A percentile compares a stretch with the other conserved stretches of the same genome.
Evolutionary conservation across 495 filamentous ascomycete genomes (phyloP).

Genomic region (Penicillium desertorum): DNA sequence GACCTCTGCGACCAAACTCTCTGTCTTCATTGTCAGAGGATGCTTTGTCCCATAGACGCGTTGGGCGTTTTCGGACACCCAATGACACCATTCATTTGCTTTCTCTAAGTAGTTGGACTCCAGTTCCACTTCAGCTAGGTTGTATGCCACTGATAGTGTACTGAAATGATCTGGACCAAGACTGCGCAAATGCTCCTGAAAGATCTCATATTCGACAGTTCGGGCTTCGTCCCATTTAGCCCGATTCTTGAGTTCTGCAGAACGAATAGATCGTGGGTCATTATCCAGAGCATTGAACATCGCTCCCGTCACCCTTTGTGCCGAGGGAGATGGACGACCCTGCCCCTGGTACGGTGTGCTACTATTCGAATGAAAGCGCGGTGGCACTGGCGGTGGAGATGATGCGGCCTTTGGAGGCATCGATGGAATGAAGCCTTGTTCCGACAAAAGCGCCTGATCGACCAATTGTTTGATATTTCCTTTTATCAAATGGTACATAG

Average conservation of each 20-base stretch:
- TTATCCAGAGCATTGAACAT: conserved; percentile 29
- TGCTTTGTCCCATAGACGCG: conserved; percentile 36
- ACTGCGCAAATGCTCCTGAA: conserved; percentile 36
- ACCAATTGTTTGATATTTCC: conserved; percentile 43
- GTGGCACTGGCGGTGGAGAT: conserved; percentile 32
- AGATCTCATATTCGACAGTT: conserved; percentile 36
- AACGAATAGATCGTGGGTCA: conserved; percentile 33
- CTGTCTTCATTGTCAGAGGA: conserved; percentile 35
- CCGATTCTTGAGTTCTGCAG: conserved; percentile 33
- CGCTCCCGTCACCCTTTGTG: conserved; percentile 20
- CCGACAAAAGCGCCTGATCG: conserved; percentile 35
- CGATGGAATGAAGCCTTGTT: conserved; percentile 39
- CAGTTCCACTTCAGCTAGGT: conserved; percentile 36
- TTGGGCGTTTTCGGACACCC: conserved; percentile 35
- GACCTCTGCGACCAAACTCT: conserved; percentile 37
- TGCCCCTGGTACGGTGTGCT: conserved; percentile 31
- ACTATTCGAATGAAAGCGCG: conserved; percentile 37
- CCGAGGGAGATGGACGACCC: conserved; percentile 14
- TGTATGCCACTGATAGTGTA: conserved; percentile 34
- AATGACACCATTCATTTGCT: conserved; percentile 35
- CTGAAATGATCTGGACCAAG: conserved; percentile 39
- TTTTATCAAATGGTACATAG: conserved; percentile 42
- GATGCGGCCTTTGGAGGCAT: conserved; percentile 8
- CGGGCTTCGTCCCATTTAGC: conserved; percentile 37
- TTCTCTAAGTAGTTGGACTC: conserved; percentile 30